Conservation (phyloP, 2,329 filamentous ascomycete species). For the Ophiocordyceps camponoti-leonardi region DNA sequence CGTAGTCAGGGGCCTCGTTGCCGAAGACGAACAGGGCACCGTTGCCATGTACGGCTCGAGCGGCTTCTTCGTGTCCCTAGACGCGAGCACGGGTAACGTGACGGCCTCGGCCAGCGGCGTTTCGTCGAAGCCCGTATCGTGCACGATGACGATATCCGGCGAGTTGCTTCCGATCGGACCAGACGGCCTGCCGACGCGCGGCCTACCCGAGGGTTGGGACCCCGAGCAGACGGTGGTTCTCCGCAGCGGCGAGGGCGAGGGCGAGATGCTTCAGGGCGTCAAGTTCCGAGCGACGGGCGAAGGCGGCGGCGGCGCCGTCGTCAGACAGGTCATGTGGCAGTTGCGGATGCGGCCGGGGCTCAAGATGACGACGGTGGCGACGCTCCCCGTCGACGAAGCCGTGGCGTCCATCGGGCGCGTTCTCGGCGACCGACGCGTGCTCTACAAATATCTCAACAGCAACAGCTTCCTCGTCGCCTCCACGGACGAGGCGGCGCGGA, state of each 20-base stretch:
- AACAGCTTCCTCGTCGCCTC: constrained; percentile 67
- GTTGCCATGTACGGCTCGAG: constrained; percentile 41
- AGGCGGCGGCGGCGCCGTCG: constrained; percentile 21
- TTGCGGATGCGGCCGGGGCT: constrained; percentile 52
- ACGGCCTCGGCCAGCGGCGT: constrained; percentile 18
- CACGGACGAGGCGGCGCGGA: constrained; percentile 36
- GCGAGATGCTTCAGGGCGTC: constrained; percentile 36
- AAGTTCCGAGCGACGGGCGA: constrained; percentile 23
- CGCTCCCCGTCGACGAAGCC: constrained; percentile 60
- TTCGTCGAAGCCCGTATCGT: constrained; percentile 10
- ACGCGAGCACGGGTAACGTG: constrained; percentile 33
- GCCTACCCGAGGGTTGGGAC: constrained; percentile 25
- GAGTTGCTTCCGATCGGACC: constrained; percentile 33
- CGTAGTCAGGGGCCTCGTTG: constrained; percentile 50
- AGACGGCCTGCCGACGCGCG: constrained; percentile 27
- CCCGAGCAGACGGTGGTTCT: constrained; percentile 35
- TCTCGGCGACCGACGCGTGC: constrained; percentile 75
- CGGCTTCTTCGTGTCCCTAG: constrained; percentile 43
- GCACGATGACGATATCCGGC: constrained; percentile 34
- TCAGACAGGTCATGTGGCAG: constrained; percentile 46
- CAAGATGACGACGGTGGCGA: constrained; percentile 49
- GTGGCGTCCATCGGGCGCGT: constrained; percentile 92
- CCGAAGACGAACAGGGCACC: constrained; percentile 36
- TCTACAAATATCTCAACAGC: constrained; percentile 93
- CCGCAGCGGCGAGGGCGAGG: constrained; percentile 23